Evolutionary conservation across 257 asterid genomes (phyloP), one percentile per base, ranked within the genome.

Genomic region (Phtheirospermum japonicum): DNA sequence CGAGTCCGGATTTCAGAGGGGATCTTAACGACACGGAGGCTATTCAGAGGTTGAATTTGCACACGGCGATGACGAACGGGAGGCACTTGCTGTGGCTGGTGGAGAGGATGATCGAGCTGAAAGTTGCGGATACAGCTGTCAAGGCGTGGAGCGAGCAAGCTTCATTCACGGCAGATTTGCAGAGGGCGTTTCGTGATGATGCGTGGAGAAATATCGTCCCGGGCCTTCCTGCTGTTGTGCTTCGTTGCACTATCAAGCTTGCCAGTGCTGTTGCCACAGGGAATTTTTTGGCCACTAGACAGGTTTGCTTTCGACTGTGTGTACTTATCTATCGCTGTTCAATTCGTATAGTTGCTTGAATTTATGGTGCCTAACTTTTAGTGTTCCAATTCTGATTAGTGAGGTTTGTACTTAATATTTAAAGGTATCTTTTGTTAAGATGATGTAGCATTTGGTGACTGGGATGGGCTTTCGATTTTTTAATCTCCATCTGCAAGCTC

Each of bases 101-200:
- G 33, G 99, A 92, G 86, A 89, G 99, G 84, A 92, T 92, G 99
- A 79, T 89, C 60, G 99, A 92, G 80, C 76, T 89, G 71, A 83
- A 73, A 57, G 97, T 92, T 16, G 99, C 97, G 2, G 97, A 89
- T 69, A 64, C 84, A 23, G 98, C 98, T 14, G 95, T 81, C 60
- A 82, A 54, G 75, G 83, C 79, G 37, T 91, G 98, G 98, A 88
- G 96, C 40, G 88, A 88, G 54, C 94, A 82, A 77, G 76, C 85
- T 18, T 76, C 90, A 0, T 76, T 91, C 59, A 81, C 98, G 4
- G 74, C 86, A 0, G 88, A 86, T 74, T 76, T 91, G 76, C 86
- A 76, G 74, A 82, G 86, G 78, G 85, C 92, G 0, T 79, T 91
- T 55, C 76, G 78, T 1, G 98, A 91, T 58, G 96, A 89, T 71